Evolutionary conservation across 2,329 filamentous ascomycete species (phyloP).

Genomic region (Clathrospora elynae): DNA sequence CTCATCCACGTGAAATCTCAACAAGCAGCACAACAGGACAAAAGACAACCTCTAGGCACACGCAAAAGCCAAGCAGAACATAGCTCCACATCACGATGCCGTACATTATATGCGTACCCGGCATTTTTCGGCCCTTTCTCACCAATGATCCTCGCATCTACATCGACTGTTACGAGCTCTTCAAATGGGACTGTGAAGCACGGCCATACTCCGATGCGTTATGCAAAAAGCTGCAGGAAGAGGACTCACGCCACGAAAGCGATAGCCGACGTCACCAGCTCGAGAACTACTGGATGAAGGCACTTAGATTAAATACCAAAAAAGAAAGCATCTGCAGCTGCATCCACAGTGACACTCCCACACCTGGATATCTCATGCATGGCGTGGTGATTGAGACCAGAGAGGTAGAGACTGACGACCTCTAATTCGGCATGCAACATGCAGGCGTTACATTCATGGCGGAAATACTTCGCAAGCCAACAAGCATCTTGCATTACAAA

Average conservation of each 20-base stretch:
- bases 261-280: conserved; percentile 20
- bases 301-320: too few species aligned
- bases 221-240: conserved; percentile 20
- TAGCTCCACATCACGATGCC: conserved; percentile 19
- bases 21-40: neutral
- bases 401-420: too few species aligned
- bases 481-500: too few species aligned
- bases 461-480: too few species aligned
- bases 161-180: conserved; percentile 21
- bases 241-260: conserved; percentile 17
- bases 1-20: neutral
- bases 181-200: conserved; percentile 26
- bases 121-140: conserved; percentile 21
- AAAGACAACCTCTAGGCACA: neutral
- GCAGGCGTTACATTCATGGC: too few species aligned
- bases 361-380: neutral
- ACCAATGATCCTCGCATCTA: conserved; percentile 29
- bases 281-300: conserved; percentile 17
- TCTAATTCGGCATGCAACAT: too few species aligned
- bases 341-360: too few species aligned
- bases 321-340: too few species aligned
- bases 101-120: conserved; percentile 27
- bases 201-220: conserved; percentile 21
- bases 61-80: neutral
- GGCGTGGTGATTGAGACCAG: too few species aligned